phyloP scores from a whole-genome alignment of 2,329 filamentous ascomycete species.

The Phyllosticta paracitricarpa region DNA sequence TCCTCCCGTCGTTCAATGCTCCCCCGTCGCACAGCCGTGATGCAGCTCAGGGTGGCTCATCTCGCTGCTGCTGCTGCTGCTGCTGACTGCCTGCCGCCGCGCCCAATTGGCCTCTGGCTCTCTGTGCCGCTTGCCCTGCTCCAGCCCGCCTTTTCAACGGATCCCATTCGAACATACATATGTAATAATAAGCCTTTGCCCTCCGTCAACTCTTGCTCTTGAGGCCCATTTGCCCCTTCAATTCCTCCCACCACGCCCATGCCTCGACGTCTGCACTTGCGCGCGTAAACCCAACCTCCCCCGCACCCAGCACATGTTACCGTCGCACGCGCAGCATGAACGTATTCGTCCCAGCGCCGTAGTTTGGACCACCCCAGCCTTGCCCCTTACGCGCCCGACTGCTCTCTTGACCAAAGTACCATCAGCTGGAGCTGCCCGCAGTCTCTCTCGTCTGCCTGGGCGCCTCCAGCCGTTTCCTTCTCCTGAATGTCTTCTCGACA shows the following conservation, averaged over 20 bases:
- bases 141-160: too few relatives aligned
- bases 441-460: background rate
- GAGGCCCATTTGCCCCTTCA: background rate
- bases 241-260: background rate
- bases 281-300: background rate
- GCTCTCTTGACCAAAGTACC: background rate
- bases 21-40: too few relatives aligned
- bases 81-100: too few relatives aligned
- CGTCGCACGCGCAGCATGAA: background rate
- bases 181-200: background rate
- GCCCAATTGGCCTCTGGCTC: too few relatives aligned
- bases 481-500: background rate
- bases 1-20: too few relatives aligned
- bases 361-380: background rate
- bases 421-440: constrained; percentile 6
- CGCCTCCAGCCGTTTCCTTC: background rate
- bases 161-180: background rate
- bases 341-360: background rate
- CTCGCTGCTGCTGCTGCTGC: too few relatives aligned
- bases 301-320: background rate
- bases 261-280: background rate
- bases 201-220: background rate
- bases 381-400: constrained; percentile 2
- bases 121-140: too few relatives aligned
- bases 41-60: too few relatives aligned